Conservation (phyloP, 139 green algal genomes). For the Nannochloris sp. region DNA sequence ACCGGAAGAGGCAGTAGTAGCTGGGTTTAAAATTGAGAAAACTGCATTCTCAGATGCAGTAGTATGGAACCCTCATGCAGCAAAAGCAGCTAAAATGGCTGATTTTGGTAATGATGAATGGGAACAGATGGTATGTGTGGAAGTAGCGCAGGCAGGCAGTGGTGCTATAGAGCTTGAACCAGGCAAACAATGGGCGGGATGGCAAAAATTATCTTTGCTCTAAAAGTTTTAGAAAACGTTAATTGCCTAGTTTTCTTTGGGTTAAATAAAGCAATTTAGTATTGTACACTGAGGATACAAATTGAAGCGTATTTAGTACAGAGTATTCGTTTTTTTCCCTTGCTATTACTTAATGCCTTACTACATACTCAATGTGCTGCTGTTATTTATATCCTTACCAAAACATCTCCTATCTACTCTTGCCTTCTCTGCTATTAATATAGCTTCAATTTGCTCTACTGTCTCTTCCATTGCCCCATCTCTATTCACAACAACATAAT, state of each 20-base stretch:
- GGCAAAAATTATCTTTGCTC: neutral
- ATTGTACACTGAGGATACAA: too few species aligned
- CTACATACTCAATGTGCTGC: neutral
- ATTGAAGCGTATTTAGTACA: too few species aligned
- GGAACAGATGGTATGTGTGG: constrained; percentile 20
- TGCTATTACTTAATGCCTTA: neutral
- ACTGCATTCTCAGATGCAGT: constrained; percentile 17
- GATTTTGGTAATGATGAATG: constrained; percentile 24
- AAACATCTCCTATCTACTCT: neutral
- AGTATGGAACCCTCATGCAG: constrained; percentile 23
- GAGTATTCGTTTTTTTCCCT: neutral
- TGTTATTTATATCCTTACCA: neutral
- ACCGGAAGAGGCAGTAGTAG: too few species aligned
- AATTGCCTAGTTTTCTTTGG: too few species aligned
- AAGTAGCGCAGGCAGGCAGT: constrained; percentile 20
- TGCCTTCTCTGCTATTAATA: constrained; percentile 81
- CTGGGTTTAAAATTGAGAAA: constrained; percentile 11
- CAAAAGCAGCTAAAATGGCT: constrained; percentile 9
- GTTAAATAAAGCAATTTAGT: too few species aligned
- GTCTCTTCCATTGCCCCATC: constrained; percentile 71
- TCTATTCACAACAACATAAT: constrained; percentile 88
- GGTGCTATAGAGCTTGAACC: constrained; percentile 2
- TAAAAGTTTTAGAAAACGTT: too few species aligned
- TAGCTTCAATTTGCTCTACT: constrained; percentile 59
- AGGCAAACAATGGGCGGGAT: constrained; percentile 1